Evolutionary conservation across 2,329 filamentous ascomycete genomes (phyloP).

Genomic region (Ophiostoma sp.): DNA sequence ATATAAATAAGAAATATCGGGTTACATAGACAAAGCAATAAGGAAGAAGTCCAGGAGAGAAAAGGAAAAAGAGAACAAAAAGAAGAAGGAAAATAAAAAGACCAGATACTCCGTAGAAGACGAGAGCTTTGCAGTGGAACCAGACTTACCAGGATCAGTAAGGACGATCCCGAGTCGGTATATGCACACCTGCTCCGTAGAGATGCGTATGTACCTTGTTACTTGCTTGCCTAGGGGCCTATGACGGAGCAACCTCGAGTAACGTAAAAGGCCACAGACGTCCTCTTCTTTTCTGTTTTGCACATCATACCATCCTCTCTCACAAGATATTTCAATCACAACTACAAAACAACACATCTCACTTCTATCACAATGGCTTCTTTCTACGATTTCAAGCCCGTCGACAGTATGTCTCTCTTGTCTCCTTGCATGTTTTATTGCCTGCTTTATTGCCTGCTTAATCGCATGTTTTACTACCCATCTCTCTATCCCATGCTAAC

Average conservation of each 20-base stretch:
- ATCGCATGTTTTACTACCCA: background rate
- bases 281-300: constrained; percentile 1
- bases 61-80: background rate
- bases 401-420: constrained; percentile 55
- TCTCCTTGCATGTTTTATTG: background rate
- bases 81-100: background rate
- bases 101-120: background rate
- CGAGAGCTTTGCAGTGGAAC: background rate
- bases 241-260: background rate
- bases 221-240: background rate
- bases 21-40: background rate
- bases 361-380: constrained; percentile 52
- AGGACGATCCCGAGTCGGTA: constrained; percentile 1
- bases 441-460: no score
- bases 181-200: background rate
- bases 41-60: background rate
- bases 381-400: constrained; percentile 81
- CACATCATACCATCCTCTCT: background rate
- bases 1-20: background rate
- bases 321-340: background rate
- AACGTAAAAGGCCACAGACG: constrained; percentile 12
- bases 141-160: constrained; percentile 4
- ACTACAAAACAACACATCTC: background rate
- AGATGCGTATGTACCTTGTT: background rate
- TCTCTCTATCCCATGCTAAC: constrained; percentile 14